Evolutionary conservation across 208 protist species (phyloP), one percentile per base, ranked within the genome.

Genomic region (Crithidia fasciculata): DNA sequence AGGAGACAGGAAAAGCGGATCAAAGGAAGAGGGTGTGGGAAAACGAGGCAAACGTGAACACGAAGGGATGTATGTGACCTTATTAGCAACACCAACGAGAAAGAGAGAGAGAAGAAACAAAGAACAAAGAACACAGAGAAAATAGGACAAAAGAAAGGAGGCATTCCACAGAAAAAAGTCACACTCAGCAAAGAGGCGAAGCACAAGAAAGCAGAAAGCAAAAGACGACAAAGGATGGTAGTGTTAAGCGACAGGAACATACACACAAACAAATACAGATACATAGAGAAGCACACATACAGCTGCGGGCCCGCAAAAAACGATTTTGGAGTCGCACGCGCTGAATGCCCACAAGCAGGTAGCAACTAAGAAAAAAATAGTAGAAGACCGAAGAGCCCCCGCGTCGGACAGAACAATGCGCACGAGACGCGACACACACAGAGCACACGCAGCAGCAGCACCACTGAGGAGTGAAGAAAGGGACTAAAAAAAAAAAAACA

Each of bases 401-500:
- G 28, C 28, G 45, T 49, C 45, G 45, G 7, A 49, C 12, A 15
- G 45, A 49, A 49, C 0, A 49, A 49, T 49, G 7, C 45, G 45
- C 28, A 28, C 28, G 28, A 28, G 28, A 28, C 28, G 28, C 28
- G 28, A 28, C 28, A 28, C 28, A 28, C 28, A 28, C 28, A 28
- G 28, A 28, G 28, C 28, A 28, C 28, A 28, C 28, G 28, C 28
- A 28, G 28, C 28, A 28, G 28, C 28, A 28, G 1, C 28, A 28
- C 28, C 28, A 28, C 3, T 56, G 18, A 8, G 41, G 15, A 57
- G 40, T 45, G 52, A 53, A 55, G 58, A 67, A 50, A 63, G 16
- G 28, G 13, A 39, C 41, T 44, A 3, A 52, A 64, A 52, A 66
- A 70, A 74, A 70, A 71, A 66, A 49, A 64, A 58, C 58, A 37